phyloP scores from a whole-genome alignment of 2,329 filamentous ascomycete species.

The Sporothrix pseudoabietina region DNA sequence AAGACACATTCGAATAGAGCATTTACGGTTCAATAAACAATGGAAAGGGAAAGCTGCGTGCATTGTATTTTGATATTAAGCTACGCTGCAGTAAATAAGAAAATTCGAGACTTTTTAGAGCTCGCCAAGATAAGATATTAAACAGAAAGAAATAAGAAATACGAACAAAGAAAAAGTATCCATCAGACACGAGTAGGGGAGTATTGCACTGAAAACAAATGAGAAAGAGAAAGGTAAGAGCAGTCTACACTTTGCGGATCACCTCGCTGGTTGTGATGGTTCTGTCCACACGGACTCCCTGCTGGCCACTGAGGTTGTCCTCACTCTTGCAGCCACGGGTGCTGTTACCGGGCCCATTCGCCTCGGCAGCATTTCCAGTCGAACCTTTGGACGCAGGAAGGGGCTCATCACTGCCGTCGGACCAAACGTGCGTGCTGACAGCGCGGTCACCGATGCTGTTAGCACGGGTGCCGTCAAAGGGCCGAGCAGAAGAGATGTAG shows the following conservation, averaged over 20 bases:
- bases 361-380: not conserved
- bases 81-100: not conserved
- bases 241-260: not conserved
- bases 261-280: conserved; percentile 27
- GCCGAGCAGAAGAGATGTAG: not conserved
- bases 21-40: not conserved
- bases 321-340: not conserved
- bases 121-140: not conserved
- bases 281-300: conserved; percentile 26
- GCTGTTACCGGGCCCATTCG: not conserved
- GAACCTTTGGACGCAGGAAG: not conserved
- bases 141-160: not conserved
- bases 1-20: not conserved
- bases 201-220: not conserved
- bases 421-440: conserved; percentile 30
- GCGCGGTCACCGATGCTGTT: conserved; percentile 1
- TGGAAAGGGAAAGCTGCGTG: not conserved
- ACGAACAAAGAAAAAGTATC: not conserved
- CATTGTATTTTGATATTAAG: not conserved
- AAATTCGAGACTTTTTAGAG: not conserved
- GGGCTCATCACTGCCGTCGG: conserved; percentile 11
- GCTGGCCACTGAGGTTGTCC: not conserved
- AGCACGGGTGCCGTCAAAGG: conserved; percentile 24
- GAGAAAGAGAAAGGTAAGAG: not conserved
- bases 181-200: not conserved